Evolutionary conservation across 2,329 filamentous ascomycete species (phyloP).

Genomic region (Laburnicola sp.): DNA sequence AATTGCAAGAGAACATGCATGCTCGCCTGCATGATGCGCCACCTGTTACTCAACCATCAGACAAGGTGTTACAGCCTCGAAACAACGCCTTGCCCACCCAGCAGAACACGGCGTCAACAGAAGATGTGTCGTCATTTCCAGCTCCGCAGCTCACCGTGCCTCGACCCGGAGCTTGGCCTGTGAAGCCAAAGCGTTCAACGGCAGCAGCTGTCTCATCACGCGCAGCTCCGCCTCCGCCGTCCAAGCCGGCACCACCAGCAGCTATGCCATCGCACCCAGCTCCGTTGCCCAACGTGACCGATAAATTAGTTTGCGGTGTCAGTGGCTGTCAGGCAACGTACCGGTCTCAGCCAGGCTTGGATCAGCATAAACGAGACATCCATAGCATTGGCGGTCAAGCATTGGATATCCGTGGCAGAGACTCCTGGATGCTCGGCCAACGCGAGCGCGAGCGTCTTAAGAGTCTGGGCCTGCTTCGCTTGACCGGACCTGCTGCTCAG

Average conservation of each 20-base stretch:
- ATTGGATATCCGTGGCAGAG: slow-evolving; percentile 24
- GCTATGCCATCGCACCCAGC: too few species aligned
- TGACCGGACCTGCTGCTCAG: slow-evolving; percentile 1
- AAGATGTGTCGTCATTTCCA: too few species aligned
- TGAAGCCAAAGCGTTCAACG: too few species aligned
- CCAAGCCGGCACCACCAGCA: neutral
- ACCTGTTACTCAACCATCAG: neutral
- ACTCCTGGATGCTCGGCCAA: slow-evolving; percentile 28
- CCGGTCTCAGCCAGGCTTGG: slow-evolving; percentile 25
- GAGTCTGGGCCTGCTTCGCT: slow-evolving; percentile 15
- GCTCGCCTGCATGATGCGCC: neutral
- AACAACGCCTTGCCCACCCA: too few species aligned
- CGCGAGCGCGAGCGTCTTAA: slow-evolving; percentile 20
- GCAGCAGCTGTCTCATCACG: too few species aligned
- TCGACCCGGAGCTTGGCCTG: too few species aligned
- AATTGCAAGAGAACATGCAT: neutral
- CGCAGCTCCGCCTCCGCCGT: too few species aligned
- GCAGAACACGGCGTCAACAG: too few species aligned
- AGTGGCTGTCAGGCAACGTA: slow-evolving; percentile 20
- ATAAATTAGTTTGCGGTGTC: neutral
- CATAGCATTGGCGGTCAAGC: slow-evolving; percentile 28
- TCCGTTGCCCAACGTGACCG: neutral
- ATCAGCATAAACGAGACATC: slow-evolving; percentile 23
- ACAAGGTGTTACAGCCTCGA: too few species aligned
- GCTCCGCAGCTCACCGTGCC: too few species aligned